A percentile compares a stretch with the other conserved stretches of the same genome.
These are phyloP conservation scores for Chlorella sp. DNA, from an alignment of 139 green algal genomes.

Conservation along the genomic window DNA sequence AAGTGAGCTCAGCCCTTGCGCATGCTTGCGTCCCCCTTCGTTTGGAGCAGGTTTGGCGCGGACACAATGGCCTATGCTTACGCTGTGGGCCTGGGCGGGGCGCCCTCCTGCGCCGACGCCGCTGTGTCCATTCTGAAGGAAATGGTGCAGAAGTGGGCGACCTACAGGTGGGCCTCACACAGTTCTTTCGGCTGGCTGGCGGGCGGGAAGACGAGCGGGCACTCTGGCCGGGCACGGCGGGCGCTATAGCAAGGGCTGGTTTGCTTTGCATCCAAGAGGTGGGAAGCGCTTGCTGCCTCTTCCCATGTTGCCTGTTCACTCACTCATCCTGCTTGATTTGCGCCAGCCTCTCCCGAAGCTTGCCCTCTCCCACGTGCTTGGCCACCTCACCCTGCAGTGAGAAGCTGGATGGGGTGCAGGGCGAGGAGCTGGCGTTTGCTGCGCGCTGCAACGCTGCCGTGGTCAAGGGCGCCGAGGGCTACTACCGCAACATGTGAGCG, in stretches of 20 bases:
- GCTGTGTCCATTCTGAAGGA: slow-evolving; percentile 49
- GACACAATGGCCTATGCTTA: slow-evolving; percentile 51
- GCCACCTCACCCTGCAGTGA: not conserved
- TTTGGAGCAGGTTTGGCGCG: slow-evolving; percentile 46
- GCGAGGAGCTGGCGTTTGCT: slow-evolving; percentile 44
- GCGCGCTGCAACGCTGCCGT: slow-evolving; percentile 60
- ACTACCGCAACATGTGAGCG: slow-evolving; percentile 58
- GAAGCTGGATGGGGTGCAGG: slow-evolving; percentile 14
- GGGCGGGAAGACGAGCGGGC: not conserved
- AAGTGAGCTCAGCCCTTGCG: too few relatives aligned
- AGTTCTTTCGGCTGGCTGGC: not conserved
- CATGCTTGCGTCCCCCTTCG: not conserved
- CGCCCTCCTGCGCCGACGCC: slow-evolving; percentile 48
- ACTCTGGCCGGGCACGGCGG: not conserved
- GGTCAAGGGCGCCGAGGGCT: slow-evolving; percentile 64
- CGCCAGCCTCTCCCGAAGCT: not conserved
- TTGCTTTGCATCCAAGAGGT: too few relatives aligned
- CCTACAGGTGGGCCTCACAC: not conserved
- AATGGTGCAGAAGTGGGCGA: not conserved
- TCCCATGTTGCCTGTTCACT: not conserved
- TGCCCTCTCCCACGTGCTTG: too few relatives aligned
- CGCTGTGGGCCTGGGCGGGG: slow-evolving; percentile 32
- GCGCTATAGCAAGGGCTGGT: too few relatives aligned
- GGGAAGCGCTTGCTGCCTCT: too few relatives aligned
- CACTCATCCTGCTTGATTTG: not conserved